Conservation (phyloP, 2,329 filamentous ascomycete genomes). For the Ilyonectria destructans region DNA sequence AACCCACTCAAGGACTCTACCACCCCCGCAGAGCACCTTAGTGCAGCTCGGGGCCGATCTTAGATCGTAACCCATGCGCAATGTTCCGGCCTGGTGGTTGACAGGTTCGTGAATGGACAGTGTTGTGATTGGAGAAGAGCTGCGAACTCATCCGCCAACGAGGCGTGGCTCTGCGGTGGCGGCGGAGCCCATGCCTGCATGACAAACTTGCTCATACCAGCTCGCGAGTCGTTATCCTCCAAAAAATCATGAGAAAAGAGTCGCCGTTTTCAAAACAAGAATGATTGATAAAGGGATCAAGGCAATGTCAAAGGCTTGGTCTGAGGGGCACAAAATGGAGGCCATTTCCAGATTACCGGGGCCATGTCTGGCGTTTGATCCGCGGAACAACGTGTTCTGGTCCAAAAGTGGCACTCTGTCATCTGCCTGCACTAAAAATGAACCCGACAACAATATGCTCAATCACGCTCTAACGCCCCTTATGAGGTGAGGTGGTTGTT, state of each 20-base stretch:
- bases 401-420: constrained; percentile 20
- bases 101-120: not conserved
- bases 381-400: constrained; percentile 9
- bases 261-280: too few relatives aligned
- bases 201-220: constrained; percentile 30
- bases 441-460: constrained; percentile 44
- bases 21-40: constrained; percentile 1
- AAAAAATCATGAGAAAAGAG: not conserved
- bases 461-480: constrained; percentile 47
- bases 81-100: constrained; percentile 3
- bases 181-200: constrained; percentile 6
- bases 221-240: constrained; percentile 3
- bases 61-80: constrained; percentile 15
- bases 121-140: constrained; percentile 6
- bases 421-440: constrained; percentile 24
- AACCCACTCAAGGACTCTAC: constrained; percentile 9
- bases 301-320: not conserved
- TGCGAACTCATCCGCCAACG: not conserved
- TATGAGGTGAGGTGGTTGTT: constrained; percentile 47
- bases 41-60: constrained; percentile 13
- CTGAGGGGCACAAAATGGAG: not conserved
- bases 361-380: not conserved
- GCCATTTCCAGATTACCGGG: not conserved
- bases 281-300: not conserved
- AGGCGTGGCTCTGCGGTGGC: not conserved